Conservation (phyloP, 352 stramenopile species). For the Globisporangium spiculum region DNA sequence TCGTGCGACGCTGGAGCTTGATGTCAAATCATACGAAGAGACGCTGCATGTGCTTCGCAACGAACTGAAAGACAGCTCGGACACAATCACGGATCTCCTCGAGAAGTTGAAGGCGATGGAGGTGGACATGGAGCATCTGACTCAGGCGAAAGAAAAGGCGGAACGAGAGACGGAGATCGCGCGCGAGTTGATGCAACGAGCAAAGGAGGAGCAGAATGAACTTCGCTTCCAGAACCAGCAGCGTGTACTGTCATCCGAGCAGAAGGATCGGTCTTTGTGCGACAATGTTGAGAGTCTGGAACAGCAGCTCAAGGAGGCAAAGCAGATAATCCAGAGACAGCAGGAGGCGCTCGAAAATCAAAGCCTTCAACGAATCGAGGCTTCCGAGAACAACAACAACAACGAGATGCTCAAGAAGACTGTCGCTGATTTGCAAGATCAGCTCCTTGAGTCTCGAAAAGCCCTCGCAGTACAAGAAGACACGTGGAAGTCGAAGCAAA, state of each 20-base stretch:
- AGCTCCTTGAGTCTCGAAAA: constrained; percentile 27
- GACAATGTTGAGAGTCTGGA: constrained; percentile 38
- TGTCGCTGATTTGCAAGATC: constrained; percentile 27
- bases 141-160: constrained; percentile 23
- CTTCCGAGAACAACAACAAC: constrained; percentile 17
- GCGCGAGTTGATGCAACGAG: constrained; percentile 26
- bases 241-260: constrained; percentile 38
- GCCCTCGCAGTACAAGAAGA: constrained; percentile 28
- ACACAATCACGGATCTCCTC: constrained; percentile 31
- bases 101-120: constrained; percentile 42
- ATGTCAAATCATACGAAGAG: constrained; percentile 70
- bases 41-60: constrained; percentile 45
- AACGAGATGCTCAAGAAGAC: constrained; percentile 23
- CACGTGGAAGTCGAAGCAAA: constrained; percentile 18
- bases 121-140: constrained; percentile 20
- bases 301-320: constrained; percentile 28
- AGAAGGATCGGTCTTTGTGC: constrained; percentile 33
- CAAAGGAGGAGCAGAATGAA: constrained; percentile 55
- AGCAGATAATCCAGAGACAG: constrained; percentile 14
- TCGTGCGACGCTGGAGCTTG: constrained; percentile 47
- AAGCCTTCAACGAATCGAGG: constrained; percentile 18
- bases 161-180: constrained; percentile 38
- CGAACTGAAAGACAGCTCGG: constrained; percentile 49
- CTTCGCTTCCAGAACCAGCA: constrained; percentile 62
- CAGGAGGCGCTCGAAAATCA: constrained; percentile 16